Evolutionary conservation across 345 rosid species (phyloP), one percentile per base, ranked within the genome.

Genomic region (Syzygium aqueum): DNA sequence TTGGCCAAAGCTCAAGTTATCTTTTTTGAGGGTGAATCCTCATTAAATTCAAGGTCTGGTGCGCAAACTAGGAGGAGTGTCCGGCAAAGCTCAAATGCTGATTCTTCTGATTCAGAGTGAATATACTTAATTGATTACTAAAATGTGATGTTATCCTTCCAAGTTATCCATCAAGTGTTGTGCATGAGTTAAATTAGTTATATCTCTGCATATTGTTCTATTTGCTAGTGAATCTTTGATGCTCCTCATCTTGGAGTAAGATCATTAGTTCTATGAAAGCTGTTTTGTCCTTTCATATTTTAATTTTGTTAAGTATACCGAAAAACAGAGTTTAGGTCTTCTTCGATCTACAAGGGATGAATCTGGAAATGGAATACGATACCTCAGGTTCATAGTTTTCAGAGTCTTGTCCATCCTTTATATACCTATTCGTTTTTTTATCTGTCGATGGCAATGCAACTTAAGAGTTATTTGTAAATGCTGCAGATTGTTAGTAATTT

Each of bases 1-100:
- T 90, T 97, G 89, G 97, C 96, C 57, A 97, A 94, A 92, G 95
- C 98, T 77, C 96, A 96, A 86, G 96, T 97, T 51, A 93, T 97
- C 85, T 92, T 92, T 84, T 92, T 91, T 3, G 99, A 96, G 61
- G 99, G 98, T 11, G 99, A 97, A 87, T 94, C 98, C 3, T 95
- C 99, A 67, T 28, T 85, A 19, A 77, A 91, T n/a, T 84, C 94
- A 2, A 96, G 92, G 84, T 84, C 95, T 51, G 90, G 91, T 7
- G 87, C 90, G 22, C 95, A 94, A 88, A 89, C 92, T 53, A 94
- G 84, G 92, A 93, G 96, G 92, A 94, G 96, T 84, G 98, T 95
- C 46, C 91, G 99, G 86, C 99, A 95, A 88, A 93, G 92, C 92
- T 90, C 91, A 22, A 40, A 82, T 27, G 88, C 92, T 1, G 95